Conservation (phyloP, 2,329 filamentous ascomycete species). For the Alternaria sp. region DNA sequence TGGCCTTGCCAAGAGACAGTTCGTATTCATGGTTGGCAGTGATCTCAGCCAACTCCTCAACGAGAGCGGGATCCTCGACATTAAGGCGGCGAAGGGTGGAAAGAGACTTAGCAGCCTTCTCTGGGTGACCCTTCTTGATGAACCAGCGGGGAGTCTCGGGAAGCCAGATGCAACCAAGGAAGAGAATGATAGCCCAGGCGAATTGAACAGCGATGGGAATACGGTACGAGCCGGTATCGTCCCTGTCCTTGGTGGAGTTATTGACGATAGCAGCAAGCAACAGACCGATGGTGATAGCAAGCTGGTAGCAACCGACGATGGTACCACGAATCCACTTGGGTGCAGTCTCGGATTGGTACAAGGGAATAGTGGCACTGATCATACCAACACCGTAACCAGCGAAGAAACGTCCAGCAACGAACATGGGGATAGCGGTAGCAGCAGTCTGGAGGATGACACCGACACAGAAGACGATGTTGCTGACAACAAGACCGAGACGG, state of each 20-base stretch:
- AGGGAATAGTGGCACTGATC: slow-evolving; percentile 61
- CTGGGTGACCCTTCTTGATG: slow-evolving; percentile 69
- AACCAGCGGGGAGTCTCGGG: slow-evolving; percentile 81
- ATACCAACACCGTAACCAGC: slow-evolving; percentile 54
- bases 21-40: slow-evolving; percentile 79
- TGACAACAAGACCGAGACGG: slow-evolving; percentile 65
- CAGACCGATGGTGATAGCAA: slow-evolving; percentile 76
- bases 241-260: slow-evolving; percentile 67
- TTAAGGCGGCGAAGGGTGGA: slow-evolving; percentile 69
- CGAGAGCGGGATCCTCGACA: slow-evolving; percentile 66
- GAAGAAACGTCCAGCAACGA: slow-evolving; percentile 54
- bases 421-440: slow-evolving; percentile 48
- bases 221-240: slow-evolving; percentile 72
- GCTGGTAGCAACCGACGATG: slow-evolving; percentile 74
- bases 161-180: slow-evolving; percentile 67
- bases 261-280: slow-evolving; percentile 73
- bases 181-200: slow-evolving; percentile 75
- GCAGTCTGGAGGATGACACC: slow-evolving; percentile 53
- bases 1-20: slow-evolving; percentile 63
- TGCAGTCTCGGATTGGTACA: slow-evolving; percentile 77
- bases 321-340: slow-evolving; percentile 78
- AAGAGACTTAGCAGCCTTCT: slow-evolving; percentile 71
- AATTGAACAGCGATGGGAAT: slow-evolving; percentile 81
- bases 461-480: slow-evolving; percentile 49
- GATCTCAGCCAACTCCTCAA: slow-evolving; percentile 69